phyloP scores from a whole-genome alignment of 2,329 filamentous ascomycete genomes.

The Microsporum audouinii region DNA sequence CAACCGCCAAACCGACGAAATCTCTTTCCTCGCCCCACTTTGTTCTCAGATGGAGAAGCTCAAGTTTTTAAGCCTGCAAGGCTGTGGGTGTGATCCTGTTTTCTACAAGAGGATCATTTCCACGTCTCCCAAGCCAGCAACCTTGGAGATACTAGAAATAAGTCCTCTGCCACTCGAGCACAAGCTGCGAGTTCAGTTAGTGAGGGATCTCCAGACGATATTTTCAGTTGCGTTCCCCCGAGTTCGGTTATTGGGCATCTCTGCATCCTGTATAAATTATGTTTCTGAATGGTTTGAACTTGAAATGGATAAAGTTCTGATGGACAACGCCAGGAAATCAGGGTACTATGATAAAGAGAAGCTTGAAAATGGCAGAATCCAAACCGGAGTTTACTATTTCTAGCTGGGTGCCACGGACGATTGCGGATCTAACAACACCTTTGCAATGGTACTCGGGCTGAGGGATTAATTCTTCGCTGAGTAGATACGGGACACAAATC shows the following conservation, averaged over 20 bases:
- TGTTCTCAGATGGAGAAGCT: slow-evolving; percentile 18
- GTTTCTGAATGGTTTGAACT: slow-evolving; percentile 15
- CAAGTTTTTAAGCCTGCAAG: slow-evolving; percentile 23
- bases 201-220: neutral
- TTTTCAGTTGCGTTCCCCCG: slow-evolving; percentile 10
- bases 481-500: neutral
- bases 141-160: slow-evolving; percentile 23
- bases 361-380: slow-evolving; percentile 10
- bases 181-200: neutral
- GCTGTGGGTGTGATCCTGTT: slow-evolving; percentile 17
- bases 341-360: slow-evolving; percentile 8
- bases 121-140: neutral
- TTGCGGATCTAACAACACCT: neutral
- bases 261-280: slow-evolving; percentile 17
- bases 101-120: slow-evolving; percentile 15
- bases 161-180: slow-evolving; percentile 5
- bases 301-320: slow-evolving; percentile 21
- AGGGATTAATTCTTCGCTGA: neutral
- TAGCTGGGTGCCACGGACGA: neutral
- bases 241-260: slow-evolving; percentile 21
- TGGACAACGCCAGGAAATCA: slow-evolving; percentile 12
- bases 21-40: neutral
- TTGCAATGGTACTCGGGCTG: neutral
- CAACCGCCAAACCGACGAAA: slow-evolving; percentile 14
- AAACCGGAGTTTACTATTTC: slow-evolving; percentile 12